A percentile compares a stretch with the other conserved stretches of the same genome.
Evolutionary conservation across 2,329 filamentous ascomycete species (phyloP).

Genomic region (Alternaria sp.): DNA sequence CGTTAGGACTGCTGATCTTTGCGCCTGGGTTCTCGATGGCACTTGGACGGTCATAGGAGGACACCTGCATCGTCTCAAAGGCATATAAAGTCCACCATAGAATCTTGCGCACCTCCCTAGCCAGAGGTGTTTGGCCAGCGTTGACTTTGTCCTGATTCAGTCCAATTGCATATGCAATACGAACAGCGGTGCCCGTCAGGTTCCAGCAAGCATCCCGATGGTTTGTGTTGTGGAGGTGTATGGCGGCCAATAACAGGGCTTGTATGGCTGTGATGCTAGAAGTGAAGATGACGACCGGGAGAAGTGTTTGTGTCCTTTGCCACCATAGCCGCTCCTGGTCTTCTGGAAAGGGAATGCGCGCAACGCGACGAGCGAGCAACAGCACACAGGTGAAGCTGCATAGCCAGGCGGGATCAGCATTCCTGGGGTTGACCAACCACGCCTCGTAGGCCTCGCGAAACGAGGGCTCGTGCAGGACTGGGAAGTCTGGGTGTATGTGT

Average conservation of each 20-base stretch:
- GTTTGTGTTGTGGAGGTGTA: constrained; percentile 58
- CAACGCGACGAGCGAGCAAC: constrained; percentile 51
- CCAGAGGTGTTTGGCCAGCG: constrained; percentile 46
- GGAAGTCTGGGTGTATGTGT: constrained; percentile 54
- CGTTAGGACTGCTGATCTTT: constrained; percentile 49
- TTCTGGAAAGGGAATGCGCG: constrained; percentile 44
- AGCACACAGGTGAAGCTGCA: constrained; percentile 55
- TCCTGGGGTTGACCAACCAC: constrained; percentile 42
- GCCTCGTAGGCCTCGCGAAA: constrained; percentile 54
- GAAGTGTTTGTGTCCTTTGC: constrained; percentile 51
- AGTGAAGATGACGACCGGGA: constrained; percentile 55
- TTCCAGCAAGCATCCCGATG: constrained; percentile 57
- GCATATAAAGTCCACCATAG: constrained; percentile 64
- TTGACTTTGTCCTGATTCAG: constrained; percentile 55
- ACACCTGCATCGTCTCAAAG: constrained; percentile 59
- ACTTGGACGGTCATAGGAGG: constrained; percentile 56
- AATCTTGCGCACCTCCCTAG: constrained; percentile 58
- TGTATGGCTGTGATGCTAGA: constrained; percentile 55
- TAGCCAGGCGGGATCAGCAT: constrained; percentile 53
- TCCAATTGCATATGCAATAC: constrained; percentile 57
- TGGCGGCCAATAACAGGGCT: constrained; percentile 54
- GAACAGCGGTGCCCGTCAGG: constrained; percentile 54
- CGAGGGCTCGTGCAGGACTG: constrained; percentile 55
- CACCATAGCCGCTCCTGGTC: constrained; percentile 55
- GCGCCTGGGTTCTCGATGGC: constrained; percentile 52